phyloP scores from a whole-genome alignment of 2,329 filamentous ascomycete species.

The Penicillium sp. region DNA sequence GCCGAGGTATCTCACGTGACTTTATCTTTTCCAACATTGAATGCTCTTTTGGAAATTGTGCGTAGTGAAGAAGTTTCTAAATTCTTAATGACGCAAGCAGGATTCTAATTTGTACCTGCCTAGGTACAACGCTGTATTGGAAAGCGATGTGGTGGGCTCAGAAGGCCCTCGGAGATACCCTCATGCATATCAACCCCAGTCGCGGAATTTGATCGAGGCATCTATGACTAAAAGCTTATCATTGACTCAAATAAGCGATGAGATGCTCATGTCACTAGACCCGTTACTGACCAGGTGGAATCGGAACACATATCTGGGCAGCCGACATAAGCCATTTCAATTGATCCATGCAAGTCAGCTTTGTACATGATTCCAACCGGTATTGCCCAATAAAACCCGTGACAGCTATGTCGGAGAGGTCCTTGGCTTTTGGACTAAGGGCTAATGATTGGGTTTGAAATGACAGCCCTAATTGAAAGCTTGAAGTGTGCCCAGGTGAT shows the following conservation, averaged over 20 bases:
- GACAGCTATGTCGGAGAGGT: neutral
- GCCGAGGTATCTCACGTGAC: constrained; percentile 25
- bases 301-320: neutral
- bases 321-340: neutral
- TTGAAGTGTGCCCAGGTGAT: neutral
- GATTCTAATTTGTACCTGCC: neutral
- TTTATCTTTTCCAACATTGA: neutral
- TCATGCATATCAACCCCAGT: neutral
- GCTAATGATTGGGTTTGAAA: neutral
- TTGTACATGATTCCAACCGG: neutral
- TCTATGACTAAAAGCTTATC: neutral
- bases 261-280: neutral
- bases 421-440: neutral
- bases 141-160: neutral
- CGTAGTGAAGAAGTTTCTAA: neutral
- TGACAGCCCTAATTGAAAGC: neutral
- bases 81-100: too few species aligned
- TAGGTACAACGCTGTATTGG: neutral
- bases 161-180: neutral
- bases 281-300: neutral
- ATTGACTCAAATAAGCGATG: neutral
- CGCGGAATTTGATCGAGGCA: neutral
- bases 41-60: neutral
- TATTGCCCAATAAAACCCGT: neutral
- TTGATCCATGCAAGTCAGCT: neutral